Percentiles rank a stretch among this genome's conserved stretches.
Conservation (phyloP, 441 rosid species). For the Eruca vesicaria region DNA sequence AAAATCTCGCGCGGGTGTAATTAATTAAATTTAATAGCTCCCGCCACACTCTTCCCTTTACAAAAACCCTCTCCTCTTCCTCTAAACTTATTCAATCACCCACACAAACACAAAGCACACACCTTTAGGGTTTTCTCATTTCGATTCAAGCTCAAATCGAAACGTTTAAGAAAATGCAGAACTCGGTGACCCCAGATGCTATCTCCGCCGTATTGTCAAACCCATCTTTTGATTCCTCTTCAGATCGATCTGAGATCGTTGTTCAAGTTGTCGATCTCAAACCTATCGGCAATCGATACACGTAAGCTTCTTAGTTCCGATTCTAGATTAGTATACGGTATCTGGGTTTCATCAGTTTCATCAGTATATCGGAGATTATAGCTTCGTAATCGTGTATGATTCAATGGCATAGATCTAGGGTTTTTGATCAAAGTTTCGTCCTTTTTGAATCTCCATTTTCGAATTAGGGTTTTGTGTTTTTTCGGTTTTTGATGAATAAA, state of each 20-base stretch:
- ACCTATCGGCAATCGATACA: constrained; percentile 70
- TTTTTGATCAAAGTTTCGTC: background rate
- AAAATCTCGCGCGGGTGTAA: constrained; percentile 4
- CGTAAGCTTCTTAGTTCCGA: constrained; percentile 34
- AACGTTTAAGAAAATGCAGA: constrained; percentile 35
- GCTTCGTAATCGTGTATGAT: background rate
- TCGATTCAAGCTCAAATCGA: background rate
- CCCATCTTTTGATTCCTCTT: constrained; percentile 61
- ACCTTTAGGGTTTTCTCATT: background rate
- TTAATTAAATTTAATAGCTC: constrained; percentile 10
- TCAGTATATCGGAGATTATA: background rate
- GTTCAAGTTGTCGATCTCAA: constrained; percentile 81
- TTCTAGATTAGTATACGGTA: background rate
- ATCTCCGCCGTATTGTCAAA: constrained; percentile 52
- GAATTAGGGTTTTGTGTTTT: background rate
- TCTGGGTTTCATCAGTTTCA: background rate
- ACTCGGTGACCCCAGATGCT: constrained; percentile 54
- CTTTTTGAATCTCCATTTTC: background rate
- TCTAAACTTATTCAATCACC: background rate
- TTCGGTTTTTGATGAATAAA: background rate
- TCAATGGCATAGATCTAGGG: constrained; percentile 2
- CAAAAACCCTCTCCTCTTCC: constrained; percentile 12
- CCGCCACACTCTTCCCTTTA: constrained; percentile 13
- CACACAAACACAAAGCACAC: background rate
- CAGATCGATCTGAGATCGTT: constrained; percentile 51